Evolutionary conservation across 1,284 basidiomycete species (phyloP).

Genomic region (Leccinum griseonigrum): DNA sequence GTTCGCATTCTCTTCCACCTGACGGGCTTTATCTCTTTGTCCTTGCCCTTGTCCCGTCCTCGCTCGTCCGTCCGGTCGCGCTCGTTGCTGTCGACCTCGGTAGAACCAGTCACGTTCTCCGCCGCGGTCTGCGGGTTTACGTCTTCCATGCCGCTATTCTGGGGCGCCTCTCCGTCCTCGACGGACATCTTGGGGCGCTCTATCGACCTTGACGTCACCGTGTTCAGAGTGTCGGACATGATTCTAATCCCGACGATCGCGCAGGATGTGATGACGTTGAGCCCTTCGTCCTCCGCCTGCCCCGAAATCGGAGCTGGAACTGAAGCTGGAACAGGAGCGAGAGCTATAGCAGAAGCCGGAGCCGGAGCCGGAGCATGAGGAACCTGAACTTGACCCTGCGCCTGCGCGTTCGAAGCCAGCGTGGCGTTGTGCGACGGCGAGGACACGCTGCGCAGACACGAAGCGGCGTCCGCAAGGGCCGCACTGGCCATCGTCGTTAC

Average conservation of each 20-base stretch:
- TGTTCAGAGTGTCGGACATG: constrained; percentile 19
- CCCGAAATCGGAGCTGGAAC: not conserved
- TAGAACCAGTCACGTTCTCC: not conserved
- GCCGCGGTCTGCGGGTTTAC: not conserved
- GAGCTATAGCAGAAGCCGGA: not conserved
- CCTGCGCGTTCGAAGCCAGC: constrained; percentile 1
- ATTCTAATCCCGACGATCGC: constrained; percentile 23
- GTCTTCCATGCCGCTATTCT: not conserved
- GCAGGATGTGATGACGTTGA: constrained; percentile 10
- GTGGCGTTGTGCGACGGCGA: constrained; percentile 32
- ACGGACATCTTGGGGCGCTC: not conserved
- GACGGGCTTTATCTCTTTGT: not conserved
- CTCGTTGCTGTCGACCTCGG: not conserved
- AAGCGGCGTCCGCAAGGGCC: constrained; percentile 1
- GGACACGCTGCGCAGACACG: constrained; percentile 27
- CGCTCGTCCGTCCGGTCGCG: constrained; percentile 1
- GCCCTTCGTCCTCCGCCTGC: not conserved
- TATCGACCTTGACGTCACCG: constrained; percentile 10
- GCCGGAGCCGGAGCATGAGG: not conserved
- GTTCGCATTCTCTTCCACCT: constrained; percentile 28
- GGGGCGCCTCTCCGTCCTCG: not conserved
- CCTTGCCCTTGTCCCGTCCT: constrained; percentile 8
- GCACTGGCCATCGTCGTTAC: not conserved
- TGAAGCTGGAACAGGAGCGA: not conserved
- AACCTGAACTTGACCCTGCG: not conserved